Base-by-base conservation (phyloP, 176 grass and related monocot genomes). In the Carex littledalei region DNA sequence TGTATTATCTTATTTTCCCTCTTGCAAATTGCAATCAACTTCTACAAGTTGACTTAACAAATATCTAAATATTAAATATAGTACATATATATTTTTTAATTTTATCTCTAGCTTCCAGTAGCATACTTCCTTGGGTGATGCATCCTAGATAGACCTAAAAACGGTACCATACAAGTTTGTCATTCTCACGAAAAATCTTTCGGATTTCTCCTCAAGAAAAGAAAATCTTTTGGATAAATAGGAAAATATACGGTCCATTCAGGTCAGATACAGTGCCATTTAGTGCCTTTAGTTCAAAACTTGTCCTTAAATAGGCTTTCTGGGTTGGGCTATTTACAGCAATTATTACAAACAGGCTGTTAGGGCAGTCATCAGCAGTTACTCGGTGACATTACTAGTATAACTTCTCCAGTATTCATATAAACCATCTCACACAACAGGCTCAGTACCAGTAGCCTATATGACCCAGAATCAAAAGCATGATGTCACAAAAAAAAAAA, bases 1-100 rank as follows among this genome's bases (percentile, higher is more conserved):
- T 21, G 15, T 50, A 24, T 75, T 76, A 9, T 50, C 3, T 53
- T 74, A 50, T 21, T 50, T 9, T 14, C 21, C 21, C 47, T 53
- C 3, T 76, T 76, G 21, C 47, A 76, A 76, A 4, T 76, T 76
- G 21, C 47, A 76, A 76, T 76, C 26, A 26, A 15, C 10, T 26
- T 76, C 12, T 26, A 76, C 71, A 76, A 53, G 71, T 76, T 76
- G 45, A 76, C 45, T 76, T 6, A 75, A 76, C 45, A 53, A 53
- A 76, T 76, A 53, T 76, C 20, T 53, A 53, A 53, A 26, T 75
- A 24, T 74, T 53, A 53, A 53, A 26, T 76, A 24, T 74, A 52
- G 18, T 73, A 60, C 18, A 60, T 60, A 8, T 50, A 50, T 50
- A 50, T 18, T 70, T 43, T 50, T 26, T 50, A 24, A 75, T 52